A percentile compares a stretch with the other conserved stretches of the same genome.
Evolutionary conservation across 768 basidiomycete genomes (phyloP).

Genomic region (Albatrellus ellisii): DNA sequence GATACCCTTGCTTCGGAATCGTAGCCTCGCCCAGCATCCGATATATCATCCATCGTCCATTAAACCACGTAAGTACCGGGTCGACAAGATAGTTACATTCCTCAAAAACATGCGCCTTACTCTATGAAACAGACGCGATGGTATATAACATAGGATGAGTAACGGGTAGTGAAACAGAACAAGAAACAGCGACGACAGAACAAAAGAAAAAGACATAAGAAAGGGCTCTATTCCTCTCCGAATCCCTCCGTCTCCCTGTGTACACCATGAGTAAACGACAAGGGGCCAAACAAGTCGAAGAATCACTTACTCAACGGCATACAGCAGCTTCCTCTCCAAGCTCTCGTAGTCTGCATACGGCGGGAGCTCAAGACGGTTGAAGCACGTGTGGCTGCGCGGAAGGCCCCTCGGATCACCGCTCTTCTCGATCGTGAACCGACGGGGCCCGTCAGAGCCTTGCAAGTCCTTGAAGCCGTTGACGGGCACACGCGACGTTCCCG

Average conservation of each 20-base stretch:
- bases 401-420: slow-evolving; percentile 80
- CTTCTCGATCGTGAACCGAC: slow-evolving; percentile 92
- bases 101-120: no score
- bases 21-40: no score
- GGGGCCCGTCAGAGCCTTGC: slow-evolving; percentile 85
- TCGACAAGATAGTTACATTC: no score
- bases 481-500: slow-evolving; percentile 72
- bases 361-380: slow-evolving; percentile 81
- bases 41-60: no score
- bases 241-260: slow-evolving; percentile 69
- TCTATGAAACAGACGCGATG: no score
- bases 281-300: slow-evolving; percentile 1
- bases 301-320: slow-evolving; percentile 63
- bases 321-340: slow-evolving; percentile 73
- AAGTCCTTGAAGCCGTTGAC: slow-evolving; percentile 94
- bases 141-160: no score
- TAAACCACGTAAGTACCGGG: no score
- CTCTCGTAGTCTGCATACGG: slow-evolving; percentile 83
- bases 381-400: slow-evolving; percentile 89
- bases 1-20: no score
- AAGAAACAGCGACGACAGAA: not conserved
- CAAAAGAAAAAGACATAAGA: not conserved
- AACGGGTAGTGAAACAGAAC: no score
- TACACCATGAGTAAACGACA: slow-evolving; percentile 4
- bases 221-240: slow-evolving; percentile 21